Evolutionary conservation across 106 monocot species (phyloP).

Genomic region (Gastrodia elata): DNA sequence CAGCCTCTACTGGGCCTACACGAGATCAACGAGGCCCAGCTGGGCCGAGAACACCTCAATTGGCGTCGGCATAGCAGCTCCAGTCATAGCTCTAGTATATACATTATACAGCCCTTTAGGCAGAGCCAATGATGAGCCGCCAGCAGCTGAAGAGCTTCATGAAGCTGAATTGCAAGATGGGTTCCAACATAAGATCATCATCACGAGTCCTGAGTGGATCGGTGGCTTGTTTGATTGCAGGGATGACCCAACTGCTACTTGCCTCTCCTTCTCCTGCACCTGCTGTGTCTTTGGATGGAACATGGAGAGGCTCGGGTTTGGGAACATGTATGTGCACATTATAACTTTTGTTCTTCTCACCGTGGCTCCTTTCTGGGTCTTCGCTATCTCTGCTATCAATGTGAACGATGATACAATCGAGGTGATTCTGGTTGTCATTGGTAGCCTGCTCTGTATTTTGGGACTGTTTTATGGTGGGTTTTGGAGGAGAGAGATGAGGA

Average conservation of each 20-base stretch:
- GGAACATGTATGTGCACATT: constrained; percentile 34
- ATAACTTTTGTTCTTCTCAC: constrained; percentile 18
- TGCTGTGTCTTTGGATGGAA: constrained; percentile 39
- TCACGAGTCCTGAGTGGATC: constrained; percentile 17
- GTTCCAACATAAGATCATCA: not conserved
- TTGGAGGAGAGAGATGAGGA: constrained; percentile 36
- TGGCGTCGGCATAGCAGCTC: constrained; percentile 22
- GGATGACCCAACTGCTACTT: constrained; percentile 3
- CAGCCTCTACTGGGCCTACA: constrained; percentile 53
- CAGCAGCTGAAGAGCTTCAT: not conserved
- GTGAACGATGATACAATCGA: constrained; percentile 9
- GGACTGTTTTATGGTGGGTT: constrained; percentile 38
- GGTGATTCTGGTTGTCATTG: constrained; percentile 8
- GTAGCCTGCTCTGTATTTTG: constrained; percentile 10
- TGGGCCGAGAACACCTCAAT: constrained; percentile 21
- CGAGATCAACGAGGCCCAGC: constrained; percentile 19
- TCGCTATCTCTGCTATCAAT: constrained; percentile 19
- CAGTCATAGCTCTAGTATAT: constrained; percentile 32
- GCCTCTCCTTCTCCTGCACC: constrained; percentile 17
- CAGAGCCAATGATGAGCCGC: not conserved
- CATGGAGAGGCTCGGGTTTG: constrained; percentile 28
- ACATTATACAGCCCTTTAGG: constrained; percentile 30
- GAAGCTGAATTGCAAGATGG: not conserved
- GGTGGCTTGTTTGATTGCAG: constrained; percentile 17
- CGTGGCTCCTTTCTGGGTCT: constrained; percentile 22